Base-by-base conservation (phyloP, 306 rosid genomes). In the Cucumis melo region DNA sequence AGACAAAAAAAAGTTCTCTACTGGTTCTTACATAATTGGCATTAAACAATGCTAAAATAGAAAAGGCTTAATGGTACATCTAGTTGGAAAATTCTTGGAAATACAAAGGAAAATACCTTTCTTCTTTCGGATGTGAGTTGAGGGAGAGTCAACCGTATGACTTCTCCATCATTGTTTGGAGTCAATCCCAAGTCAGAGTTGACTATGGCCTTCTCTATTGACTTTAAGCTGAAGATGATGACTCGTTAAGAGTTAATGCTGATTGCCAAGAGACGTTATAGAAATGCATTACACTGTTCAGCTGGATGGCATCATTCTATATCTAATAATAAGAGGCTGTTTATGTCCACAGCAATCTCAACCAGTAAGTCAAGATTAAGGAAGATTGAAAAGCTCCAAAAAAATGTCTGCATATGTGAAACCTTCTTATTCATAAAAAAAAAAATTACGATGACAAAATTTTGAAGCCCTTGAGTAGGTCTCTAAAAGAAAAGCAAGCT, bases 161-260 rank as follows among this genome's bases (percentile, higher is more conserved):
- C 79, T 14, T 95, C 98, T 76, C 99, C 99, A 76, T 94, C 98
- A 59, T 94, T 94, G 81, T 92, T 94, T 62, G 99, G 99, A 73
- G 99, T 92, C 93, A 94, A 51, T 70, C 96, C 93, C 78, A 95
- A 84, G 88, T 89, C 75, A 85, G 99, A 95, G 83, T 73, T 83
- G 73, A 92, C 97, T 68, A 95, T 89, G 76, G 99, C 97, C 87
- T 95, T 95, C 91, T 94, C 99, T 61, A 95, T 95, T 61, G 87
- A 81, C 86, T 95, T 95, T 85, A 95, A 87, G 86, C 99, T 95
- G 88, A 79, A 78, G 83, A 82, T 27, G 76, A 81, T 73, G 5
- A 54, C 61, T 66, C 34, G 24, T 67, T 64, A 76, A 61, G 58
- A 71, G 42, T 51, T 61, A 73, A 78, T 50, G 79, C 41, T 8